Percentiles rank a stretch among this genome's conserved stretches.
These are phyloP conservation scores for Penicillium oxalicum DNA, from an alignment of 2,329 filamentous ascomycete genomes.

Conservation along the genomic window DNA sequence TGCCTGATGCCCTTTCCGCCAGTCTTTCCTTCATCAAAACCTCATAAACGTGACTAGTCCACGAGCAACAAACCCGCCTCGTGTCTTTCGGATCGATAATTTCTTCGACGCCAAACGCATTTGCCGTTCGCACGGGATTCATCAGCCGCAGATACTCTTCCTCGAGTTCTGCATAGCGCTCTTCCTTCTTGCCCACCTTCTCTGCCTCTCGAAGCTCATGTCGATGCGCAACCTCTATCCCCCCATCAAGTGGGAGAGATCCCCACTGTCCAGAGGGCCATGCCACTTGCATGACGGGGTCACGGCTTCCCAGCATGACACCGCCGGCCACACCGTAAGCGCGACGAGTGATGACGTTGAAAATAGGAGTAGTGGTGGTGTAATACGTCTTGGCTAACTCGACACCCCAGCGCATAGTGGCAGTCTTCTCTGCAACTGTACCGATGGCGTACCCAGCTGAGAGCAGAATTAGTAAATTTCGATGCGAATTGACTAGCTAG, in stretches of 20 bases:
- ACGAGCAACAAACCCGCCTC: conserved; percentile 49
- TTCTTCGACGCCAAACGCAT: conserved; percentile 59
- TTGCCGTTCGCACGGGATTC: conserved; percentile 60
- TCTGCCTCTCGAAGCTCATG: conserved; percentile 54
- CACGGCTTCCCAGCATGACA: conserved; percentile 57
- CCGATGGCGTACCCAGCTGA: conserved; percentile 57
- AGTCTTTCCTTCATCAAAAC: conserved; percentile 48
- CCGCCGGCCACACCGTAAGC: conserved; percentile 60
- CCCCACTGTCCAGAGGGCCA: conserved; percentile 62
- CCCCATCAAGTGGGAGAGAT: conserved; percentile 56
- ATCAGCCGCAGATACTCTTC: conserved; percentile 56
- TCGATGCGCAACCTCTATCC: conserved; percentile 59
- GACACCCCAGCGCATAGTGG: conserved; percentile 61
- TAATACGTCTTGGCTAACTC: conserved; percentile 58
- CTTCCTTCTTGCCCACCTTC: conserved; percentile 45
- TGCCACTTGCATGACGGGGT: conserved; percentile 55
- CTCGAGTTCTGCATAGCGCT: conserved; percentile 52
- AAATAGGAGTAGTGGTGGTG: conserved; percentile 57
- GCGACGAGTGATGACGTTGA: conserved; percentile 56
- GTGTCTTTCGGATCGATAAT: conserved; percentile 60
- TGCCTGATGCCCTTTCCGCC: conserved; percentile 37
- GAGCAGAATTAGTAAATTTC: conserved; percentile 5
- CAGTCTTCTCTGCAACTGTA: conserved; percentile 56
- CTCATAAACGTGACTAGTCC: conserved; percentile 53
- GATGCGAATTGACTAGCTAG: background rate